Evolutionary conservation across 2,329 filamentous ascomycete genomes (phyloP), one percentile per base, ranked within the genome.

Genomic region (Penicillium sp.): DNA sequence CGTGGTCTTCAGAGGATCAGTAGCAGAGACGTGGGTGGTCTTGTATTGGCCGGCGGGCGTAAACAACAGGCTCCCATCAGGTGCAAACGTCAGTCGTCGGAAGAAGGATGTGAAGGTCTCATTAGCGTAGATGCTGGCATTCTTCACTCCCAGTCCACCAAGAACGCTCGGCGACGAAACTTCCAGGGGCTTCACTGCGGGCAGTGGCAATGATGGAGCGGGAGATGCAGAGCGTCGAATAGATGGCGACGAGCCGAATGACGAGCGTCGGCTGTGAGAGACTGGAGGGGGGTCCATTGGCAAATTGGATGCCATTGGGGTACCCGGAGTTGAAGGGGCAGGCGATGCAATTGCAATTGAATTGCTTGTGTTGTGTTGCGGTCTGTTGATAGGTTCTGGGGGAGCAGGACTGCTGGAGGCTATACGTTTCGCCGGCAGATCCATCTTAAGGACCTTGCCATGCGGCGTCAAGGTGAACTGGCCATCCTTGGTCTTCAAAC

Each of bases 101-200:
- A 99, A 99, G 75, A 99, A 99, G 0, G 94, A 97, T 0, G 92
- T 96, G 53, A 97, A 82, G 0, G 92, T 96, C 73, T 99, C 94
- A 64, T 96, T 97, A 41, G 91, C 91, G 69, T 99, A 99, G 41
- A 99, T 86, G 61, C 86, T 91, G 38, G 91, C 86, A 63, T 96
- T 96, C 67, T 87, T 90, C 47, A 90, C 82, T 9, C 87, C 87
- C 14, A 87, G 62, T 27, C 82, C 79, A 27, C 80, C 75, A 51
- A 82, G 81, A 16, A 85, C 74, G 48, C 81, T 83, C 8, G 91
- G 85, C 0, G 94, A 95, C 0, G 92, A 96, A 8, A 90, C 82
- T 63, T 92, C 92, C 70, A 94, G 87, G 1, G 92, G 90, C 85
- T 96, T 96, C 25, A 99, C 92, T 2, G 94, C 94, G 3, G 94